These are phyloP conservation scores for Rhamnella rubrinervis DNA, from an alignment of 331 rosid species.

Conservation along the genomic window DNA sequence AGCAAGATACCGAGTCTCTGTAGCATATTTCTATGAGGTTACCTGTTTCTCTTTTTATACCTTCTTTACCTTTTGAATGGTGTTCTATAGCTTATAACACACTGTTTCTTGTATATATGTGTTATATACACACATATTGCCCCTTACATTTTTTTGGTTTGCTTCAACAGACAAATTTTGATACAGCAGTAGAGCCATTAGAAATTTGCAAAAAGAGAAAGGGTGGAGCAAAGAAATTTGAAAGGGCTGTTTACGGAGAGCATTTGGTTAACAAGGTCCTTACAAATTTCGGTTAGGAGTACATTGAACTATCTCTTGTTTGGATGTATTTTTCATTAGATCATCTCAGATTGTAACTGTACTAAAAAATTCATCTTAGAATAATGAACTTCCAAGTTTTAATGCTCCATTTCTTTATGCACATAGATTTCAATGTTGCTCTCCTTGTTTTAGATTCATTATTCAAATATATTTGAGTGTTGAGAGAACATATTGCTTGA, in stretches of 20 bases:
- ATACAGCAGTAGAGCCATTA: constrained; percentile 73
- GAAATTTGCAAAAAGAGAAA: constrained; percentile 52
- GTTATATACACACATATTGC: not conserved
- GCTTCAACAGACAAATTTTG: constrained; percentile 72
- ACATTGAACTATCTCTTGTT: not conserved
- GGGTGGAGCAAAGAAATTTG: constrained; percentile 53
- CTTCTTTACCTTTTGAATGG: constrained; percentile 2
- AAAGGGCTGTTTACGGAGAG: constrained; percentile 76
- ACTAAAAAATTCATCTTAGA: not conserved
- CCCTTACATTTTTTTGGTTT: not conserved
- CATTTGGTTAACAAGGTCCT: constrained; percentile 68
- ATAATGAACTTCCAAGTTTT: not conserved
- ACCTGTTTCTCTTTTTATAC: not conserved
- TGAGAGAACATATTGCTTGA: too few species aligned
- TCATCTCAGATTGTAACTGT: not conserved
- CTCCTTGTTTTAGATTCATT: too few species aligned
- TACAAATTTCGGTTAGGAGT: constrained; percentile 47
- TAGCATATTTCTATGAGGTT: constrained; percentile 84
- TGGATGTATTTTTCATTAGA: not conserved
- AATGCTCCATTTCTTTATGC: too few species aligned
- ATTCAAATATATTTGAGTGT: too few species aligned
- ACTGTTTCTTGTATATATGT: too few species aligned
- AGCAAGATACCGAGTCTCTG: constrained; percentile 67
- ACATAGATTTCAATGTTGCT: too few species aligned
- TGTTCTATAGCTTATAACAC: not conserved